Evolutionary conservation across 1,284 basidiomycete species (phyloP).

Genomic region (Prillingera fragicola): DNA sequence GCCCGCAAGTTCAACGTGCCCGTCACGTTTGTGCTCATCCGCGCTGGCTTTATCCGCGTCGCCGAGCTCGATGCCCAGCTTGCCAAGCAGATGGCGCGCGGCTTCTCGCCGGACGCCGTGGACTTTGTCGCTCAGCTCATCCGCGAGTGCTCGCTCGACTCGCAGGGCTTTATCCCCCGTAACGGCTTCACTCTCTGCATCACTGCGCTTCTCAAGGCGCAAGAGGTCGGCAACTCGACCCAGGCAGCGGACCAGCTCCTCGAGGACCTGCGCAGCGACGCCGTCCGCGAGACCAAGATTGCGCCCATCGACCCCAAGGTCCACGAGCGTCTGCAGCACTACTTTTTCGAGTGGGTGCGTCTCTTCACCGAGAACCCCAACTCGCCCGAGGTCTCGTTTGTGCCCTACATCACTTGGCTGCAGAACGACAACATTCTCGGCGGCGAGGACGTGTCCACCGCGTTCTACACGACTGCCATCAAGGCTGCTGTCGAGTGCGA

Average conservation of each 20-base stretch:
- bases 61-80: constrained; percentile 83
- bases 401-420: constrained; percentile 93
- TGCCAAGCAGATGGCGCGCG: constrained; percentile 71
- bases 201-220: constrained; percentile 65
- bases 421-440: constrained; percentile 95
- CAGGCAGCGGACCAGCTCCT: constrained; percentile 43
- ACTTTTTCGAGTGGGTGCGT: constrained; percentile 78
- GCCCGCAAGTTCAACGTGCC: constrained; percentile 96
- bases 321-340: constrained; percentile 55
- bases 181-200: constrained; percentile 75
- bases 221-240: constrained; percentile 35
- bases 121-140: constrained; percentile 80
- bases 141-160: constrained; percentile 73
- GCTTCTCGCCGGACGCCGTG: constrained; percentile 70
- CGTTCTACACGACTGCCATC: constrained; percentile 97
- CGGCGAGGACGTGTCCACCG: constrained; percentile 90
- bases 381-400: constrained; percentile 84
- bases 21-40: constrained; percentile 82
- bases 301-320: constrained; percentile 43
- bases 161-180: constrained; percentile 69
- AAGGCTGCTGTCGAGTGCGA: constrained; percentile 92
- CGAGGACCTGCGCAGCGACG: constrained; percentile 35
- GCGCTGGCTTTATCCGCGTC: constrained; percentile 73
- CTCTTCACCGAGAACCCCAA: constrained; percentile 70
- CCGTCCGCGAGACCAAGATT: constrained; percentile 14